Evolutionary conservation across 768 basidiomycete species (phyloP), one percentile per base, ranked within the genome.

Genomic region (Macrolepiota dolichaula): DNA sequence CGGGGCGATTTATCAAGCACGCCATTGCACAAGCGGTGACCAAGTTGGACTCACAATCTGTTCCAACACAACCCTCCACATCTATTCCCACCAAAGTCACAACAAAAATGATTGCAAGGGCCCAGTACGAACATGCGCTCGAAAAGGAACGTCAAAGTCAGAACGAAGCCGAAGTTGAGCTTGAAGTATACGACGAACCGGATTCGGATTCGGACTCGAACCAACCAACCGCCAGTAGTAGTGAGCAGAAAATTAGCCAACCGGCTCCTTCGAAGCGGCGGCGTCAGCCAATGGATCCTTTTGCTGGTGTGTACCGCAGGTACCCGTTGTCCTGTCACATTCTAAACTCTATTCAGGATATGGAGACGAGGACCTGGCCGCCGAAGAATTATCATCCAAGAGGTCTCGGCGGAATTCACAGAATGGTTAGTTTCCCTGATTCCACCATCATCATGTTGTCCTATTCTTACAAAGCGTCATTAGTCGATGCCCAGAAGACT

Each of bases 1-100:
- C 92, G 1, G 76, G 77, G 47, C 85, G 93, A 32, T 95, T 95
- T 73, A 94, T 95, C 71, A 90, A 88, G 72, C 81, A 90, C 69
- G 90, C 91, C 29, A 91, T 93, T 46, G 75, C 88, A 1, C 87
- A 88, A 71, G 84, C 83, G 12, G 79, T 81, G 64, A 67, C 75
- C 62, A 71, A 68, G 38, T 72, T 74, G 9, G 70, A 70, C 5
- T 67, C 65, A 15, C 68, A 72, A 60, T 65, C 61, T 1, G 40
- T 63, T 22, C 62, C 72, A 0, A 67, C 61, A 32, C 47, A 72
- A 32, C 70, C 69, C 25, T 66, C 74, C 3, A 64, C 70, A 24
- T 76, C 65, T 51, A 75, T 85, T 11, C 83, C 85, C 0, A 69
- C 77, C 22, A 86, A 85, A 68, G 70, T 88, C 13, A 92, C 91